Evolutionary conservation across 2,329 filamentous ascomycete species (phyloP), one percentile per base, ranked within the genome.

Genomic region (Neonectria punicea): DNA sequence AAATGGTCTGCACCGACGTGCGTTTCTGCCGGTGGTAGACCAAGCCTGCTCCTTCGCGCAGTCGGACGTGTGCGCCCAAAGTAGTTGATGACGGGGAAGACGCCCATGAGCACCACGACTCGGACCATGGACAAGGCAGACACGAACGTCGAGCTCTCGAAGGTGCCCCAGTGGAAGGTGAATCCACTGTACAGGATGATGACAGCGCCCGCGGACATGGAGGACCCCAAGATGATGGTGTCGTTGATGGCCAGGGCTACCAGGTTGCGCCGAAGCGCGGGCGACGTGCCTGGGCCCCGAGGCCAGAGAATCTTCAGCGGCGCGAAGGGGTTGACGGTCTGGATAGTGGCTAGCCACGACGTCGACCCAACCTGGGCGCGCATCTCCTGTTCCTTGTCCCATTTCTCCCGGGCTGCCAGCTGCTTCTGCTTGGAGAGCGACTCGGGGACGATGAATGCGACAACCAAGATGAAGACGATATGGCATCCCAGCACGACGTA

Each of bases 121-220:
- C 96, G 91, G 46, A 89, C 87, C 68, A 88, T 85, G 73, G 93
- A 97, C 55, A 93, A 84, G n/a, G 92, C 83, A 1, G 93, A 95
- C 58, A 97, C 87, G 77, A 94, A 98, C 16, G 89, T 84, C 49
- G 92, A 93, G 13, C 91, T 92, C 77, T 97, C 91, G 61, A 93
- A 85, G 43, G 90, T 94, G 53, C 88, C 87, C 96, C 96, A 98
- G 58, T 86, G 84, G 75, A 97, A 98, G 71, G 89, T 87, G 73
- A 87, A 91, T 70, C 93, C 90, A 25, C 89, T 89, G 80, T 98
- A 99, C 59, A 97, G 87, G 60, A 98, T 85, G 20, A 96, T 85
- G 39, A 98, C 90, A n/a, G 90, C 89, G 66, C 93, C 89, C 0
- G 90, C 87, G 53, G 94, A 93, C 85, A 98, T 92, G 8, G 91